phyloP scores from a whole-genome alignment of 305 asterid species.

The Fraxinus baroniana region DNA sequence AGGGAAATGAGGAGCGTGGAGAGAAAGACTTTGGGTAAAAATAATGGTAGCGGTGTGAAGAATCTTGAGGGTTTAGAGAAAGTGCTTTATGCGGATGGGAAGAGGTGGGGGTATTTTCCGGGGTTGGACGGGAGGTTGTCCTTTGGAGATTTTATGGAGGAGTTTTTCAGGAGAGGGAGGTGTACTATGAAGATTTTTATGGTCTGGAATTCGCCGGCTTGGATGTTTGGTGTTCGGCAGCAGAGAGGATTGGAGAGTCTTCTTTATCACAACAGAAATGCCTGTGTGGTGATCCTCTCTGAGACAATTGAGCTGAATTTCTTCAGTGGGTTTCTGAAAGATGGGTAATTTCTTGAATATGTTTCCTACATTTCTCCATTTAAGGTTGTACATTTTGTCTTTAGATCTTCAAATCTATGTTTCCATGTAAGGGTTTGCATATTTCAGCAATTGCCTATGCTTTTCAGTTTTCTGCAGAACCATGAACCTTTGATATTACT shows the following conservation, averaged over 20 bases:
- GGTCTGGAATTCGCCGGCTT: constrained; percentile 97
- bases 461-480: neutral
- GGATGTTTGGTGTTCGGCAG: constrained; percentile 88
- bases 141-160: constrained; percentile 73
- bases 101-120: constrained; percentile 94
- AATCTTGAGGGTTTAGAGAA: constrained; percentile 32
- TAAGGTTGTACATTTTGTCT: neutral
- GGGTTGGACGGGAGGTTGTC: constrained; percentile 66
- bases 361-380: constrained; percentile 10
- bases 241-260: constrained; percentile 90
- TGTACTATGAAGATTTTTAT: constrained; percentile 73
- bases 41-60: constrained; percentile 20
- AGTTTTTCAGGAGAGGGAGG: constrained; percentile 67
- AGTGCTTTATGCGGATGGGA: constrained; percentile 71
- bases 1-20: constrained; percentile 39
- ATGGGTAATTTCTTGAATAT: constrained; percentile 55
- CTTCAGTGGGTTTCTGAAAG: constrained; percentile 69
- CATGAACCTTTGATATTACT: neutral
- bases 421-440: neutral
- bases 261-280: constrained; percentile 65
- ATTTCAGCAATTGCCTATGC: neutral
- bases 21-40: constrained; percentile 53
- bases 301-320: constrained; percentile 91
- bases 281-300: constrained; percentile 87
- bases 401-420: constrained; percentile 6